A percentile compares a stretch with the other conserved stretches of the same genome.
These are phyloP conservation scores for Cystofilobasidium bisporidii DNA, from an alignment of 768 basidiomycete species.

Conservation along the genomic window DNA sequence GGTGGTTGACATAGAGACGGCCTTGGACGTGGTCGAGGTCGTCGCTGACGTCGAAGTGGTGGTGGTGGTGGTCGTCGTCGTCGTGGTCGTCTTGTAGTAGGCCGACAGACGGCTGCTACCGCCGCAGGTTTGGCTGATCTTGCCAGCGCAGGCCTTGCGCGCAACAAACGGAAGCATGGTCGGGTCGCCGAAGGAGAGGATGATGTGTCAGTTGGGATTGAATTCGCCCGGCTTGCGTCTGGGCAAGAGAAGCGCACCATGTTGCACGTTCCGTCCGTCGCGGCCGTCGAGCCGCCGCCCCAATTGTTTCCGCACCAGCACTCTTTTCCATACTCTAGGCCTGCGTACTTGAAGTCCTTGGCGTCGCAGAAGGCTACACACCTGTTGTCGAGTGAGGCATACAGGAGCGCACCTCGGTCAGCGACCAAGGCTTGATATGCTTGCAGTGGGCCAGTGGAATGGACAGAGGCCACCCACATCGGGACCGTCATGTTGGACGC, in stretches of 20 bases:
- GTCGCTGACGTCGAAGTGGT: conserved; percentile 2
- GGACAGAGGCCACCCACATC: conserved; percentile 9
- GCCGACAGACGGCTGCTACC: background rate
- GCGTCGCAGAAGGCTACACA: conserved; percentile 5
- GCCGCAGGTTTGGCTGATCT: conserved; percentile 23
- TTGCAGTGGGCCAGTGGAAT: too few relatives aligned
- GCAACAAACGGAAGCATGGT: too few relatives aligned
- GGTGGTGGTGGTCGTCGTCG: background rate
- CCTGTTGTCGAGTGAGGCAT: background rate
- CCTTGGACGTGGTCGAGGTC: too few relatives aligned
- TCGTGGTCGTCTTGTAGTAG: background rate
- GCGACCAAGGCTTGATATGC: background rate
- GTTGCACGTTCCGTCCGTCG: conserved; percentile 2
- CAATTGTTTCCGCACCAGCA: conserved; percentile 13
- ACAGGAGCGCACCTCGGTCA: background rate
- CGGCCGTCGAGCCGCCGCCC: background rate
- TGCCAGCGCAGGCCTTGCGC: conserved; percentile 17
- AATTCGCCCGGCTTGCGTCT: background rate
- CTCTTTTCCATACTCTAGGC: conserved; percentile 35
- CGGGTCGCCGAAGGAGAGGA: too few relatives aligned
- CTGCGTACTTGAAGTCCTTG: conserved; percentile 35
- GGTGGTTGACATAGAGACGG: too few relatives aligned
- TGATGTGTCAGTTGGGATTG: too few relatives aligned
- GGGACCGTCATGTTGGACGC: conserved; percentile 11
- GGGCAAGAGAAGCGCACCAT: conserved; percentile 8